These are phyloP conservation scores for Tephrocybe sp. DNA, from an alignment of 768 basidiomycete genomes.

Conservation along the genomic window DNA sequence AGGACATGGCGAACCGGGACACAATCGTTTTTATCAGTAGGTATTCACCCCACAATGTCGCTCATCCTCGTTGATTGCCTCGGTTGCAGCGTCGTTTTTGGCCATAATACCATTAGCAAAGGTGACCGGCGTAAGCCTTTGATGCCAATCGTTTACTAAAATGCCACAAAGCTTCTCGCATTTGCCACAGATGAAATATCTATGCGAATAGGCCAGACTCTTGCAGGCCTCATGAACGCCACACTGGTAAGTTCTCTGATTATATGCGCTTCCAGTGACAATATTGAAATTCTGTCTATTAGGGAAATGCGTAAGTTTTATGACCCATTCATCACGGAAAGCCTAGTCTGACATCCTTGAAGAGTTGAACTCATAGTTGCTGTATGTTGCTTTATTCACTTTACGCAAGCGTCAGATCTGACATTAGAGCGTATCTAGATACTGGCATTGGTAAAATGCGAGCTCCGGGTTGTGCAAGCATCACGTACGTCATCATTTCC, in stretches of 20 bases:
- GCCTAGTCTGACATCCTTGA: neutral
- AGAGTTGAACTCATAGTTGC: constrained; percentile 78
- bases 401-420: neutral
- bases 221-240: constrained; percentile 84
- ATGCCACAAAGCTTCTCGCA: constrained; percentile 55
- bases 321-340: neutral
- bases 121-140: constrained; percentile 30
- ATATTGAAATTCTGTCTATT: neutral
- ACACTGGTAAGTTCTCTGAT: constrained; percentile 55
- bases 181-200: constrained; percentile 89
- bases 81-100: constrained; percentile 62
- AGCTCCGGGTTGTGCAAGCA: constrained; percentile 77
- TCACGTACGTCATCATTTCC: constrained; percentile 52
- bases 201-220: constrained; percentile 76
- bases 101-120: constrained; percentile 87
- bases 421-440: too few species aligned
- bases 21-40: constrained; percentile 75
- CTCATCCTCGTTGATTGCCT: neutral
- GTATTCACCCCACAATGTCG: constrained; percentile 21
- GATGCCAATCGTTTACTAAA: neutral
- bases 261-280: constrained; percentile 2
- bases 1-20: constrained; percentile 35
- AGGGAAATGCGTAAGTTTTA: constrained; percentile 51
- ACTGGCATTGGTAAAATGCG: constrained; percentile 50
- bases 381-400: constrained; percentile 41